These are phyloP conservation scores for Alnus glutinosa DNA, from an alignment of 306 rosid species.

Conservation along the genomic window DNA sequence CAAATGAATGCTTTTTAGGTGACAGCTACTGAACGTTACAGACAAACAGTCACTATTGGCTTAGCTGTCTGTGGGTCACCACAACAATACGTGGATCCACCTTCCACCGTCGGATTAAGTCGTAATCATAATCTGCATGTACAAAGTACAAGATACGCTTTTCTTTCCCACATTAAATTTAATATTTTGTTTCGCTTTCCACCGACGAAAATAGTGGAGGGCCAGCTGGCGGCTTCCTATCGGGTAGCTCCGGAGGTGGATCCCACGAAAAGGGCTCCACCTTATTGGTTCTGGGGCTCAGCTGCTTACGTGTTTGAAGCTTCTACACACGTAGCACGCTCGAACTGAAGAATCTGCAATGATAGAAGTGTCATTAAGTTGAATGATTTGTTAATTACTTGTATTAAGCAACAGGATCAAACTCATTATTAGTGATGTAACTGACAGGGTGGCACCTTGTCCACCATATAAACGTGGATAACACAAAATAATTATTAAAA, in stretches of 20 bases:
- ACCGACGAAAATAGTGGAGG: conserved; percentile 10
- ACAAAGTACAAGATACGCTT: neutral
- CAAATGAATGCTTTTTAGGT: neutral
- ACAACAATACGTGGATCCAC: neutral
- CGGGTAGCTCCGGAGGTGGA: neutral
- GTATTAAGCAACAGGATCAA: too few relatives aligned
- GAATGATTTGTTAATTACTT: neutral
- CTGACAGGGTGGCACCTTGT: neutral
- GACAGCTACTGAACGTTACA: conserved; percentile 12
- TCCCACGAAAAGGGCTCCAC: neutral
- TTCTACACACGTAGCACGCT: neutral
- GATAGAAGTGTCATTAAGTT: neutral
- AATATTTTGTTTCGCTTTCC: neutral
- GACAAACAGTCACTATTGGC: conserved; percentile 3
- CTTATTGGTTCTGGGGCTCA: neutral
- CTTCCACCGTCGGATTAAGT: neutral
- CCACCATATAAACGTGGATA: too few relatives aligned
- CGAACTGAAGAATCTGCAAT: neutral
- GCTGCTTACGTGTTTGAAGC: neutral
- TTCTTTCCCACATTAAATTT: neutral
- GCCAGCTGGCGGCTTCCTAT: neutral
- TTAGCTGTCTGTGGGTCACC: neutral
- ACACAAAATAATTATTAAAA: too few relatives aligned
- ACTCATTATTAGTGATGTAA: too few relatives aligned
- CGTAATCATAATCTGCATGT: neutral